A percentile compares a stretch with the other conserved stretches of the same genome.
These are phyloP conservation scores for Sclerotinia borealis DNA, from an alignment of 2,329 filamentous ascomycete genomes.

Conservation along the genomic window DNA sequence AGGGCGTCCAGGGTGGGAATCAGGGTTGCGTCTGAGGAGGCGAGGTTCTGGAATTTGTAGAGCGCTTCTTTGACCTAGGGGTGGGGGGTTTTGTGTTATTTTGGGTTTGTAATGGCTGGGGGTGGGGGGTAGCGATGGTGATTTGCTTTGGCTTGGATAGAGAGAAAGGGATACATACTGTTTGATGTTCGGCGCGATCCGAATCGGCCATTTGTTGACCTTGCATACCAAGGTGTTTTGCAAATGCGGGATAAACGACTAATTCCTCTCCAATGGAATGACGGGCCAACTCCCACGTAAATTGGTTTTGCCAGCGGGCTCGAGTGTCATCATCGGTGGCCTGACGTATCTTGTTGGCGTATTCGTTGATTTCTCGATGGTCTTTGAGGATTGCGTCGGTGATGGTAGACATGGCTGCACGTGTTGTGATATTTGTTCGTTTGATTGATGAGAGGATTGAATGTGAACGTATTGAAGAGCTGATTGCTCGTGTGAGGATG, in stretches of 20 bases:
- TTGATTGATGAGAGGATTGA: not conserved
- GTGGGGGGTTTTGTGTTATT: not conserved
- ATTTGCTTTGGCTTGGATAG: not conserved
- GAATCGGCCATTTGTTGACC: slow-evolving; percentile 41
- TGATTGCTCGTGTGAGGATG: not conserved
- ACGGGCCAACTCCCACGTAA: slow-evolving; percentile 44
- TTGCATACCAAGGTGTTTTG: slow-evolving; percentile 39
- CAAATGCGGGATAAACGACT: slow-evolving; percentile 48
- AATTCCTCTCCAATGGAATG: slow-evolving; percentile 45
- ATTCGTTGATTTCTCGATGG: slow-evolving; percentile 35
- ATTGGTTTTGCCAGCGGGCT: slow-evolving; percentile 41
- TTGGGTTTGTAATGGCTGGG: too few species aligned
- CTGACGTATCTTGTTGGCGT: slow-evolving; percentile 39
- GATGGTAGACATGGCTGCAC: slow-evolving; percentile 10
- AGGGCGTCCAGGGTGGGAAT: slow-evolving; percentile 38
- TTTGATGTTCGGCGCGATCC: slow-evolving; percentile 43
- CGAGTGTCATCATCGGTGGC: slow-evolving; percentile 35
- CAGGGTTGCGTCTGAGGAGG: slow-evolving; percentile 38
- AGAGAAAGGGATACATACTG: not conserved
- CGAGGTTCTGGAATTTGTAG: slow-evolving; percentile 43
- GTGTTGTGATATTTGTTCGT: not conserved
- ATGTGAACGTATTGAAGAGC: not conserved
- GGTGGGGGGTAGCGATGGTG: too few species aligned
- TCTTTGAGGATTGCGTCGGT: slow-evolving; percentile 35
- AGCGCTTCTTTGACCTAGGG: slow-evolving; percentile 46